Percentiles rank a stretch among this genome's conserved stretches.
These are phyloP conservation scores for Fusarium newnesense DNA, from an alignment of 2,329 filamentous ascomycete species.

Conservation along the genomic window DNA sequence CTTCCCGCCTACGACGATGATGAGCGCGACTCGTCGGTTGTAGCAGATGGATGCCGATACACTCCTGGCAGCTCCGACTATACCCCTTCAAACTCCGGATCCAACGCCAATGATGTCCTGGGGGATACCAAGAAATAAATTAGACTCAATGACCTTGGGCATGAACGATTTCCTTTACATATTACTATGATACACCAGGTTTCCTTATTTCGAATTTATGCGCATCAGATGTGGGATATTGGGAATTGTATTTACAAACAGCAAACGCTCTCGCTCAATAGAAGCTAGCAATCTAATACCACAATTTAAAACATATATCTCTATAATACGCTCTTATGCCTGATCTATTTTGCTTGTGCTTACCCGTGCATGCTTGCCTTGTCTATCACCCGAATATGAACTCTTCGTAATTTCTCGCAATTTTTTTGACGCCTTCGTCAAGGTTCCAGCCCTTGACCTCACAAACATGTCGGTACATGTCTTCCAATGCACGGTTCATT, in stretches of 20 bases:
- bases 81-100: constrained; percentile 32
- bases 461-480: constrained; percentile 81
- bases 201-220: constrained; percentile 20
- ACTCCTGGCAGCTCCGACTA: constrained; percentile 47
- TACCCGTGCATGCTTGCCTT: background rate
- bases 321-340: background rate
- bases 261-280: constrained; percentile 11
- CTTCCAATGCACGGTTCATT: constrained; percentile 83
- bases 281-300: constrained; percentile 31
- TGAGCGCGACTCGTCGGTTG: constrained; percentile 47
- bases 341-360: background rate
- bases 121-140: constrained; percentile 40
- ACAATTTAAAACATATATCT: constrained; percentile 11
- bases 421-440: constrained; percentile 72
- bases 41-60: constrained; percentile 57
- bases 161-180: constrained; percentile 24
- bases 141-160: constrained; percentile 10
- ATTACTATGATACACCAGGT: constrained; percentile 26
- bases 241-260: background rate
- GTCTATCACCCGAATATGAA: constrained; percentile 73
- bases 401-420: constrained; percentile 79
- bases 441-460: constrained; percentile 80
- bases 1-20: constrained; percentile 56
- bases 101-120: constrained; percentile 37
- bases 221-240: constrained; percentile 14